Conservation (phyloP, 2,329 filamentous ascomycete species). For the Penicillium oxalicum region DNA sequence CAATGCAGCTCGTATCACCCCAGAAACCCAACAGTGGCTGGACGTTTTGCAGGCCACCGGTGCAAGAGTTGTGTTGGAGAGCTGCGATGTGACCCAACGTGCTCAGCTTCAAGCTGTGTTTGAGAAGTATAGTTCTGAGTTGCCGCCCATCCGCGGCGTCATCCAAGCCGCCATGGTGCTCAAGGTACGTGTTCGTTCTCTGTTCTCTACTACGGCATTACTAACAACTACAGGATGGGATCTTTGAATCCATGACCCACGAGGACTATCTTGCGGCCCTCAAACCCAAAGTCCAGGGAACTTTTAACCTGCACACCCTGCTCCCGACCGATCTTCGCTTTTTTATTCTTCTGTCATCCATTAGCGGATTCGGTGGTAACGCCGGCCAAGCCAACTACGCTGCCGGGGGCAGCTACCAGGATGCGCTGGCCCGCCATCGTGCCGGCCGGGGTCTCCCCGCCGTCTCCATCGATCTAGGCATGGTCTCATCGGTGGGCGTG, state of each 20-base stretch:
- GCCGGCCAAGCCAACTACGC: slow-evolving; percentile 25
- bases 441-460: slow-evolving; percentile 21
- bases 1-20: too few relatives aligned
- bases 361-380: slow-evolving; percentile 25
- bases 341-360: slow-evolving; percentile 25
- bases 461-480: slow-evolving; percentile 25
- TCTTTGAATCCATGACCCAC: slow-evolving; percentile 29
- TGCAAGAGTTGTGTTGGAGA: slow-evolving; percentile 22
- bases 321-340: slow-evolving; percentile 21
- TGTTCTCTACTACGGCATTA: slow-evolving; percentile 6
- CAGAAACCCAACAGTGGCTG: too few relatives aligned
- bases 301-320: slow-evolving; percentile 29
- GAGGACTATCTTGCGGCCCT: slow-evolving; percentile 18
- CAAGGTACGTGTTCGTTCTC: slow-evolving; percentile 17
- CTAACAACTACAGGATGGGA: slow-evolving; percentile 20
- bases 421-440: slow-evolving; percentile 24
- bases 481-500: slow-evolving; percentile 21
- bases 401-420: slow-evolving; percentile 24
- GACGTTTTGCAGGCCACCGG: too few relatives aligned
- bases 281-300: slow-evolving; percentile 18
- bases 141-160: slow-evolving; percentile 39
- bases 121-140: slow-evolving; percentile 14
- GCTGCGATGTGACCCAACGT: slow-evolving; percentile 29
- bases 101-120: slow-evolving; percentile 27
- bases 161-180: slow-evolving; percentile 46